A percentile compares a stretch with the other conserved stretches of the same genome.
Conservation (phyloP, 345 rosid species). For the Salix dunnii region DNA sequence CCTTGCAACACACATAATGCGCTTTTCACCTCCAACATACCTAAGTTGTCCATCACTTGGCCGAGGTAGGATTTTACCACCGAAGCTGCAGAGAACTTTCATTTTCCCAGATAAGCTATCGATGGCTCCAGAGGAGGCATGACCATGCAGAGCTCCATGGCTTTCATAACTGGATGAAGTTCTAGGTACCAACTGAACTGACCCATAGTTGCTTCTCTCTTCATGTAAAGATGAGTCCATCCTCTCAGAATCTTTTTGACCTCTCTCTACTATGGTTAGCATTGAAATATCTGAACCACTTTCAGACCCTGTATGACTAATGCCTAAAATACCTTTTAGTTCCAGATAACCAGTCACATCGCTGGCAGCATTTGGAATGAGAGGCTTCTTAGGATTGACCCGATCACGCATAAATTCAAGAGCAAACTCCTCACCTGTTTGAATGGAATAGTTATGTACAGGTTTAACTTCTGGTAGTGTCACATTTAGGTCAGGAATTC, state of each 20-base stretch:
- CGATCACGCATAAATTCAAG: constrained; percentile 86
- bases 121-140: constrained; percentile 41
- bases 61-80: constrained; percentile 80
- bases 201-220: constrained; percentile 42
- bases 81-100: constrained; percentile 85
- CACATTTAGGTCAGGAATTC: constrained; percentile 38
- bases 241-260: constrained; percentile 48
- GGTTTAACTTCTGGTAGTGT: constrained; percentile 61
- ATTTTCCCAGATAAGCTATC: constrained; percentile 43
- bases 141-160: constrained; percentile 30
- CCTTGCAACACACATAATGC: constrained; percentile 54
- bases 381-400: constrained; percentile 49
- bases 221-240: constrained; percentile 38
- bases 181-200: constrained; percentile 46
- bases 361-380: constrained; percentile 29
- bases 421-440: constrained; percentile 91
- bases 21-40: constrained; percentile 90
- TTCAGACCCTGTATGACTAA: constrained; percentile 57
- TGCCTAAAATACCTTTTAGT: constrained; percentile 55
- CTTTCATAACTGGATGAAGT: constrained; percentile 39
- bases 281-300: constrained; percentile 60
- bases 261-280: constrained; percentile 39
- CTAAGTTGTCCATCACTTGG: constrained; percentile 90
- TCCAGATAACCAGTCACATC: constrained; percentile 66
- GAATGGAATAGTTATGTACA: constrained; percentile 70